phyloP scores from a whole-genome alignment of 208 protist genomes.

The Borovskyia barvae region DNA sequence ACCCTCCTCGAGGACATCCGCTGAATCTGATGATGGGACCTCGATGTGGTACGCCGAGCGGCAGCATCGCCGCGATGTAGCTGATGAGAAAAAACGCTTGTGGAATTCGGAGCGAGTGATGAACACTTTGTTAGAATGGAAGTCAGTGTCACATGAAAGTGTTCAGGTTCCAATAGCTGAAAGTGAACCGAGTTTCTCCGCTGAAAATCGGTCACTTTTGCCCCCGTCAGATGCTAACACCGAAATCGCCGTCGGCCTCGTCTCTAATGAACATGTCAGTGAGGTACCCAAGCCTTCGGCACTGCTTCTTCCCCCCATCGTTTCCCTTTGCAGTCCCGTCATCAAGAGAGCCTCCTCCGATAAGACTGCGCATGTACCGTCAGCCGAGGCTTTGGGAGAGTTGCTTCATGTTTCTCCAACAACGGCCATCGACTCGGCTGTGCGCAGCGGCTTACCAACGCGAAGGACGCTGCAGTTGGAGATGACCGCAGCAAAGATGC shows the following conservation, averaged over 20 bases:
- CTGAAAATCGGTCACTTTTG: too few relatives aligned
- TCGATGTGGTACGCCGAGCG: slow-evolving; percentile 47
- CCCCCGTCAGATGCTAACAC: too few relatives aligned
- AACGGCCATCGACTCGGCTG: slow-evolving; percentile 18
- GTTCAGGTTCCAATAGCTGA: too few relatives aligned
- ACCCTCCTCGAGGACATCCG: slow-evolving; percentile 1
- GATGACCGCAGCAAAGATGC: slow-evolving; percentile 21
- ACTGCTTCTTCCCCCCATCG: slow-evolving; percentile 17
- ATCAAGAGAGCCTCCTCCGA: background rate
- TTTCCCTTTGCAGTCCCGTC: slow-evolving; percentile 1
- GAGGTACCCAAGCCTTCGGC: background rate
- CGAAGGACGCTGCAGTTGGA: slow-evolving; percentile 14
- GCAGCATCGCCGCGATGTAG: slow-evolving; percentile 32
- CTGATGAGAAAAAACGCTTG: slow-evolving; percentile 34
- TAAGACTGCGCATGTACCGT: background rate
- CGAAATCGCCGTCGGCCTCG: too few relatives aligned
- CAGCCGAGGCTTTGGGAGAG: background rate
- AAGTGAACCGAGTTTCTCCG: too few relatives aligned
- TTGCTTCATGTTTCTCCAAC: slow-evolving; percentile 18
- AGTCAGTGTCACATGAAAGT: too few relatives aligned
- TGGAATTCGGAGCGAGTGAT: slow-evolving; percentile 73
- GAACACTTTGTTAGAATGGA: slow-evolving; percentile 79
- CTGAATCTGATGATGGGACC: background rate
- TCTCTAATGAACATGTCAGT: too few relatives aligned
- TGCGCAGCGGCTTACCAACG: slow-evolving; percentile 13